Base-by-base conservation (phyloP, 2,329 filamentous ascomycete species). In the Lecanicillium sp. region DNA sequence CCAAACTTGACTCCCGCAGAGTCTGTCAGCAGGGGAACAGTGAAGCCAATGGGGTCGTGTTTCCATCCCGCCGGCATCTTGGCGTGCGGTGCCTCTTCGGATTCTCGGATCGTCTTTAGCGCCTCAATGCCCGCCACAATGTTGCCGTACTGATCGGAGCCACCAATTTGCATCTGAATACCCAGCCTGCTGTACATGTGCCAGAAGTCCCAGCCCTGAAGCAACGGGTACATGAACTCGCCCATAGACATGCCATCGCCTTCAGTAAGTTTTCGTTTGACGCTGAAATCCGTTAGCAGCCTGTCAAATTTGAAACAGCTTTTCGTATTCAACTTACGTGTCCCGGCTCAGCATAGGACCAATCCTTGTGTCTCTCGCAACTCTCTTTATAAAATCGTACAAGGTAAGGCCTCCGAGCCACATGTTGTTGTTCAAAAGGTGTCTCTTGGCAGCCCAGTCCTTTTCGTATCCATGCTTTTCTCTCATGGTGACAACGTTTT, bases 191-290 rank as follows among this genome's bases (percentile, higher is more conserved):
- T 58, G 61, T 85, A 94, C 64, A 96, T 73, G 49, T 85, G 73
- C 85, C 86, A 96, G 77, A 89, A 98, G 58, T 98, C 92, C 83
- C 89, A 96, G 16, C 83, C 88, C 58, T 98, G 92, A 51, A 96
- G 77, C 13, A 98, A 64, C 1, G 94, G 92, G 54, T 98, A 98
- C 30, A 80, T 75, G 59, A 98, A 95, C 57, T 98, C 92, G 27
- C 86, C 82, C 51, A 94, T 84, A 1, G 89, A 94, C 83, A 98
- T 90, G 50, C 92, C 94, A 46, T 92, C 85, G 28, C 87, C 86
- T 38, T 80, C 80, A n/a, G 75, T 73, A 69, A 96, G 73, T 54
- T 88, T 86, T 41, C 78, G 80, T 61, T 87, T 92, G 39, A 94
- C 88, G 25, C 65, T 68, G 19, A 5, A 19, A 2, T 13, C 9